Evolutionary conservation across 495 filamentous ascomycete species (phyloP).

Genomic region (Aspergillus homomorphus): DNA sequence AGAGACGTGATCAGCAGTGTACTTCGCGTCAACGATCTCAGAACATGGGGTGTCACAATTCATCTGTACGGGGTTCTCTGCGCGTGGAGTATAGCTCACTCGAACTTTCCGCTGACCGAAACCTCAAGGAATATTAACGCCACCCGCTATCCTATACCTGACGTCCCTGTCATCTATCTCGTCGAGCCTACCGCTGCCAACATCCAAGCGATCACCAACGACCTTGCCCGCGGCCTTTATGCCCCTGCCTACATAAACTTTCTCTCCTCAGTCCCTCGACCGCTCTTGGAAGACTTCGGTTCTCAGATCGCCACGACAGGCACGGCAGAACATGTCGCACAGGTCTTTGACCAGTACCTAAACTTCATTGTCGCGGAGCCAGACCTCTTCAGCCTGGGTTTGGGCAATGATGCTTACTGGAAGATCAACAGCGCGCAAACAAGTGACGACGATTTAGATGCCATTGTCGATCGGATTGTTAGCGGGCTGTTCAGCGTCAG

Average conservation of each 20-base stretch:
- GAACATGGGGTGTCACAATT: slow-evolving; percentile 93
- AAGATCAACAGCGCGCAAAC: slow-evolving; percentile 90
- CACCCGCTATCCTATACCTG: slow-evolving; percentile 83
- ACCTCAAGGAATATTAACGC: slow-evolving; percentile 69
- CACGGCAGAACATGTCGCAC: slow-evolving; percentile 82
- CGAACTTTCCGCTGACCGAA: not conserved
- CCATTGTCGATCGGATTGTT: slow-evolving; percentile 83
- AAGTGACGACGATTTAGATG: slow-evolving; percentile 84
- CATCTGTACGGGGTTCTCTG: slow-evolving; percentile 64
- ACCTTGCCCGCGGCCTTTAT: slow-evolving; percentile 84
- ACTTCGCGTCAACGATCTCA: slow-evolving; percentile 84
- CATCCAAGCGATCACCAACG: slow-evolving; percentile 76
- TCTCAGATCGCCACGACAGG: slow-evolving; percentile 77
- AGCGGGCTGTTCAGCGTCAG: slow-evolving; percentile 94
- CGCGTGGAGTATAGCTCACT: not conserved
- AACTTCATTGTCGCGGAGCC: slow-evolving; percentile 97
- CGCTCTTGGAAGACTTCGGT: slow-evolving; percentile 94
- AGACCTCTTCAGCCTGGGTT: slow-evolving; percentile 88
- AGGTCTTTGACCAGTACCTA: slow-evolving; percentile 95
- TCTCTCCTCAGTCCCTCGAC: slow-evolving; percentile 87
- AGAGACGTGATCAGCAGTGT: slow-evolving; percentile 88
- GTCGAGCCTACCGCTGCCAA: slow-evolving; percentile 84
- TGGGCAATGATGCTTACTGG: slow-evolving; percentile 89
- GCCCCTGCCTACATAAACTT: slow-evolving; percentile 97
- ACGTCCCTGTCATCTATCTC: slow-evolving; percentile 94